Evolutionary conservation across 2,329 filamentous ascomycete species (phyloP).

Genomic region (Cyclaneusma minus): DNA sequence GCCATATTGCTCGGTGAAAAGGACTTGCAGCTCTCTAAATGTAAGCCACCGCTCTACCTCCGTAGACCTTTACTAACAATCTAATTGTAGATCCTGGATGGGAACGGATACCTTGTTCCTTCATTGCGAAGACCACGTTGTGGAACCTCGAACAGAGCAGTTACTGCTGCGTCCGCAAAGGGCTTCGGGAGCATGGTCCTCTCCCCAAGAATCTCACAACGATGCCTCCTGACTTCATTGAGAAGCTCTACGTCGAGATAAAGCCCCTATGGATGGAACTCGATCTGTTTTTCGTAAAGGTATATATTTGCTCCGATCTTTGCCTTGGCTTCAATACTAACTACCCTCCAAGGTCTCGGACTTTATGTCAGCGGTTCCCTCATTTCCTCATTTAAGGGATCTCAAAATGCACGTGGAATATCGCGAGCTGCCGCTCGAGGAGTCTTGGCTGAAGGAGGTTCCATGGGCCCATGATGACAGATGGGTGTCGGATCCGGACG

Average conservation of each 20-base stretch:
- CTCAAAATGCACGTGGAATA: slow-evolving; percentile 42
- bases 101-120: slow-evolving; percentile 36
- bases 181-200: slow-evolving; percentile 33
- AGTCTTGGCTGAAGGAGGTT: slow-evolving; percentile 3
- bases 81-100: slow-evolving; percentile 36
- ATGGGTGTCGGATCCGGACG: slow-evolving; percentile 43
- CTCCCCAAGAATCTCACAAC: slow-evolving; percentile 5
- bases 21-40: slow-evolving; percentile 42
- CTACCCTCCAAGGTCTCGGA: slow-evolving; percentile 35
- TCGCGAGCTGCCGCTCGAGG: slow-evolving; percentile 25
- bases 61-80: slow-evolving; percentile 6
- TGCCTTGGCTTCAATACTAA: slow-evolving; percentile 6
- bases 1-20: slow-evolving; percentile 50
- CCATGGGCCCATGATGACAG: slow-evolving; percentile 23
- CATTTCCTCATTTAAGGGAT: slow-evolving; percentile 39
- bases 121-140: slow-evolving; percentile 39
- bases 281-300: slow-evolving; percentile 54
- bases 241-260: neutral
- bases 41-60: slow-evolving; percentile 24
- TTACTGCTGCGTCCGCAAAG: slow-evolving; percentile 38
- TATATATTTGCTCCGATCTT: slow-evolving; percentile 17
- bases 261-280: slow-evolving; percentile 27
- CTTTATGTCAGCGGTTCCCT: slow-evolving; percentile 41
- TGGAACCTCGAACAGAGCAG: slow-evolving; percentile 42
- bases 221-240: neutral